Base-by-base conservation (phyloP, 1,284 basidiomycete species). In the Schizophyllum commune region DNA sequence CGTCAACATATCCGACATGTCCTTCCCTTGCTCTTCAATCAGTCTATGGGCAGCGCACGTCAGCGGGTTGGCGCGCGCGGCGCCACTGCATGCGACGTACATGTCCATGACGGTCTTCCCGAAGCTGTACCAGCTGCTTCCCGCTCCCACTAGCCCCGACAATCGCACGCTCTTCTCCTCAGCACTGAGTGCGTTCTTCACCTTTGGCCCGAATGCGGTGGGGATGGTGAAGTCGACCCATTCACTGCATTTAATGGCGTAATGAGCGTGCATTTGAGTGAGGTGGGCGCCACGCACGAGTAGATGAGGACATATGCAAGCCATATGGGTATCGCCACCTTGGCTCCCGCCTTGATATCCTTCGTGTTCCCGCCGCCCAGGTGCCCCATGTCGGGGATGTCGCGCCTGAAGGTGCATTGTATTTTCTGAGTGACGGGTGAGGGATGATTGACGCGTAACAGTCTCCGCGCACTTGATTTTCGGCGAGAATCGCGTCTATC, bases 121-220 rank as follows among this genome's bases (percentile, higher is more conserved):
- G 71, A 94, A 94, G 2, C 87, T 87, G 71, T 96, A 96, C 94
- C 94, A 96, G 67, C 86, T 75, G 3, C 92, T 91, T 6, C 90
- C 91, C n/a, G 86, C 85, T 5, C 94, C 94, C 3, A 96, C 92
- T 2, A 94, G 82, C 39, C 80, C 82, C 4, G 89, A 84, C 4
- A 96, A 78, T 60, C 84, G 86, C 60, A 96, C 92, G 64, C 89
- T 91, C 22, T 83, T 81, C 11, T 93, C 81, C 59, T 93, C 91
- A 11, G 94, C 94, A 65, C 88, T 92, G 59, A 96, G 78, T 1
- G 94, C 94, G 62, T 92, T 91, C 53, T 85, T 79, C 0, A 96
- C 92, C 65, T 88, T 84, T 20, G 80, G 74, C 4, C 82, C 82
- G 74, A 92, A 96, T 0, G 93, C 82, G 22, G 82, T 68, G 0